Conservation (phyloP, 148 eudicot genomes). For the Persicaria maculosa region DNA sequence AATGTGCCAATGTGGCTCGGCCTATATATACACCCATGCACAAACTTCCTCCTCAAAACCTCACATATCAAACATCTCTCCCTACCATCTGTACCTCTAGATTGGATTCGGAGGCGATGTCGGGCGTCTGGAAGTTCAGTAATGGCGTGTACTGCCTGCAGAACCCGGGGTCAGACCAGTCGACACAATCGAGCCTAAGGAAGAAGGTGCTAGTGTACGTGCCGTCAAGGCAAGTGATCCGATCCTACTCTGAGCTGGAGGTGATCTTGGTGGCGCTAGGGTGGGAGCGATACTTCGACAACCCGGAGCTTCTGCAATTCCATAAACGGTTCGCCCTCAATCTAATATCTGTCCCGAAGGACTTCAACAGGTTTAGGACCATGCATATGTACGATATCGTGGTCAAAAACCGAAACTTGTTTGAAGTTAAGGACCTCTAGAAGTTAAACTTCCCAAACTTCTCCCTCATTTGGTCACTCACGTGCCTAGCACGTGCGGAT, state of each 20-base stretch:
- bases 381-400: conserved; percentile 94
- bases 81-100: neutral
- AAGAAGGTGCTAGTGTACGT: neutral
- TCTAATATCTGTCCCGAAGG: conserved; percentile 75
- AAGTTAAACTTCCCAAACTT: too few species aligned
- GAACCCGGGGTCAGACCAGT: neutral
- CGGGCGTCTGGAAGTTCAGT: conserved; percentile 90
- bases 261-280: neutral
- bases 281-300: conserved; percentile 25
- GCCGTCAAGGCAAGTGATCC: neutral
- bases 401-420: conserved; percentile 70
- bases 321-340: conserved; percentile 71
- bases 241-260: neutral
- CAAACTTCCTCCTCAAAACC: neutral
- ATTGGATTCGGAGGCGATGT: conserved; percentile 26
- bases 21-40: conserved; percentile 2
- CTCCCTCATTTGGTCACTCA: neutral
- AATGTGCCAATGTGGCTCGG: neutral
- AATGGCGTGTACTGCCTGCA: conserved; percentile 59
- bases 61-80: neutral
- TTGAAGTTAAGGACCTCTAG: conserved; percentile 62
- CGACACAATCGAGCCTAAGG: neutral
- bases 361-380: conserved; percentile 66
- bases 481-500: neutral
- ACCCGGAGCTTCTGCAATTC: conserved; percentile 66